These are phyloP conservation scores for Chlorella vulgaris DNA, from an alignment of 139 green algal species.

Conservation along the genomic window DNA sequence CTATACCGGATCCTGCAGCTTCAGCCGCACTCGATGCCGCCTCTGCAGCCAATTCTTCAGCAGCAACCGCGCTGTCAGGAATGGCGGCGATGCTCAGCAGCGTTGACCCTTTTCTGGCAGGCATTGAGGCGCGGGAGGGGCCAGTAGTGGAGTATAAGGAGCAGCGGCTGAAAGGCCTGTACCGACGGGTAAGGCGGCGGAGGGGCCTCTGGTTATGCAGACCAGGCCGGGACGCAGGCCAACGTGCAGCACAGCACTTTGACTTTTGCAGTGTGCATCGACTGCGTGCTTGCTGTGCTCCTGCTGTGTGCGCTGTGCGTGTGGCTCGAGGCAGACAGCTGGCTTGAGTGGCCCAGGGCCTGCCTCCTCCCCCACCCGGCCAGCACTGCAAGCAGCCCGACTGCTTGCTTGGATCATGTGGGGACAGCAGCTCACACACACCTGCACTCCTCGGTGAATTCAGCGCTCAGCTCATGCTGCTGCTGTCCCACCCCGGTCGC, in stretches of 20 bases:
- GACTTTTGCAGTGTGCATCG: background rate
- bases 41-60: background rate
- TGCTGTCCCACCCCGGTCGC: background rate
- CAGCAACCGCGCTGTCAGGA: conserved; percentile 37
- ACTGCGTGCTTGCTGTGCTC: too few relatives aligned
- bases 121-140: conserved; percentile 38
- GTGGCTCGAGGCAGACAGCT: too few relatives aligned
- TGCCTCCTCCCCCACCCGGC: too few relatives aligned
- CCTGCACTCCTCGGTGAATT: background rate
- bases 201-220: background rate
- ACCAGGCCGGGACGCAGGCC: background rate
- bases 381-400: too few relatives aligned
- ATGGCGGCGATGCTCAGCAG: conserved; percentile 23
- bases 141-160: conserved; percentile 60
- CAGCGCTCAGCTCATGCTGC: background rate
- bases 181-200: conserved; percentile 37
- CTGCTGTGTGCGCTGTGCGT: too few relatives aligned
- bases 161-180: conserved; percentile 46
- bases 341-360: too few relatives aligned
- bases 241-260: too few relatives aligned
- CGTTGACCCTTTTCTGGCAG: conserved; percentile 15
- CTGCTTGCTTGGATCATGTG: too few relatives aligned
- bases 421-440: background rate
- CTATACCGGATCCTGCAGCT: background rate
- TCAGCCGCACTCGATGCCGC: background rate